A percentile compares a stretch with the other conserved stretches of the same genome.
Evolutionary conservation across 306 rosid species (phyloP).

Genomic region (Betula pendula): DNA sequence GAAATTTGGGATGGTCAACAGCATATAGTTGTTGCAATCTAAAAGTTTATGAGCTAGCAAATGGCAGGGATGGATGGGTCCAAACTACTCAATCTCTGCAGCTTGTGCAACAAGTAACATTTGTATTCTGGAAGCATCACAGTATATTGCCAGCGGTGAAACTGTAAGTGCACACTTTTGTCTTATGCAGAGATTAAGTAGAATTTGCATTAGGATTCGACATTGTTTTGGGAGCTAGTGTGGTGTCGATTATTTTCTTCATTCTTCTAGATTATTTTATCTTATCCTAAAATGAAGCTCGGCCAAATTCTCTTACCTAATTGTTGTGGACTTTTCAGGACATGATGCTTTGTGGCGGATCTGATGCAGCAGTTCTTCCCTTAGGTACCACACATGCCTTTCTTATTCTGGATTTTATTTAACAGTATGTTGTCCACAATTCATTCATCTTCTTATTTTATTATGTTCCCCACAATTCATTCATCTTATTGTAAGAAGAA

Average conservation of each 20-base stretch:
- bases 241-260: not conserved
- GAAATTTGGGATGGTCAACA: slow-evolving; percentile 18
- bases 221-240: slow-evolving; percentile 15
- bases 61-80: slow-evolving; percentile 95
- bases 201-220: slow-evolving; percentile 2
- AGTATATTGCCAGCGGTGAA: slow-evolving; percentile 89
- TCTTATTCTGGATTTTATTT: slow-evolving; percentile 18
- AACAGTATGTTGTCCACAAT: slow-evolving; percentile 11
- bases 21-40: slow-evolving; percentile 12
- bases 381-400: slow-evolving; percentile 43
- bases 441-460: not conserved
- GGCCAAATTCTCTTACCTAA: not conserved
- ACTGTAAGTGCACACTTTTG: slow-evolving; percentile 55
- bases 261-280: not conserved
- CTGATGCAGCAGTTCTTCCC: slow-evolving; percentile 90
- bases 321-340: slow-evolving; percentile 47
- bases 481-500: too few species aligned
- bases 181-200: not conserved
- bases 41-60: slow-evolving; percentile 13
- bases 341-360: slow-evolving; percentile 88
- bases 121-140: slow-evolving; percentile 82
- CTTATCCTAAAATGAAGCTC: not conserved
- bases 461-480: too few species aligned
- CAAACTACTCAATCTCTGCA: slow-evolving; percentile 92
- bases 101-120: slow-evolving; percentile 97